Evolutionary conservation across 768 basidiomycete species (phyloP), one percentile per base, ranked within the genome.

Genomic region (Gyrodon lividus): DNA sequence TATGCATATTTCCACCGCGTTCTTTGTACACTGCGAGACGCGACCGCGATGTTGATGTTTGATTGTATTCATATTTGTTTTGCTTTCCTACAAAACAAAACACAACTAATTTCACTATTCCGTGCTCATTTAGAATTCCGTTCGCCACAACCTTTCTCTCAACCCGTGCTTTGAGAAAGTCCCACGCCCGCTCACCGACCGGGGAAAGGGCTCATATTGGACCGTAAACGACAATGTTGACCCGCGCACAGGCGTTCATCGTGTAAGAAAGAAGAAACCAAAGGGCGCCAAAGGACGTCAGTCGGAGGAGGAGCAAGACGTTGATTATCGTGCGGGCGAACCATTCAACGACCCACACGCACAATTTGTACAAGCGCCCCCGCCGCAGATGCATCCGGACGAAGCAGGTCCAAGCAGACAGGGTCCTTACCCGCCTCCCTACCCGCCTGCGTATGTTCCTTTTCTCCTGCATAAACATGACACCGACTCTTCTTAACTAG

Each of bases 141-240:
- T 93, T 57, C 86, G 91, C 43, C 91, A 93, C 69, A 93, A 93
- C 61, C 79, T 93, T 22, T 93, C 91, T 6, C 77, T 93, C 54
- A 93, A 93, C 59, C 90, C 91, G 46, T 93, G 89, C 64, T 93
- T 93, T 61, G 89, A 92, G 70, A 93, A 93, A 70, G 87, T 92
- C 5, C 86, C 91, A 3, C 87, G 91, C n/a, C 91, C 91, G 12
- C 80, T 93, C 58, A 93, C 91, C 6, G 91, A 93, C 62, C 84
- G 91, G 46, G 91, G 91, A 46, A 93, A 93, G 63, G 91, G 91
- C 19, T 92, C 89, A 0, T 93, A 92, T 63, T 93, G 91, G 91
- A 92, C 89, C 0, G 91, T 93, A 55, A 91, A 92, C 61, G 89
- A 92, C 61, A 87, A 88, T 60, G 88, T 92, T 39, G 89, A 92